Evolutionary conservation across 768 basidiomycete species (phyloP).

Genomic region (Dacryopinax primogenitus): DNA sequence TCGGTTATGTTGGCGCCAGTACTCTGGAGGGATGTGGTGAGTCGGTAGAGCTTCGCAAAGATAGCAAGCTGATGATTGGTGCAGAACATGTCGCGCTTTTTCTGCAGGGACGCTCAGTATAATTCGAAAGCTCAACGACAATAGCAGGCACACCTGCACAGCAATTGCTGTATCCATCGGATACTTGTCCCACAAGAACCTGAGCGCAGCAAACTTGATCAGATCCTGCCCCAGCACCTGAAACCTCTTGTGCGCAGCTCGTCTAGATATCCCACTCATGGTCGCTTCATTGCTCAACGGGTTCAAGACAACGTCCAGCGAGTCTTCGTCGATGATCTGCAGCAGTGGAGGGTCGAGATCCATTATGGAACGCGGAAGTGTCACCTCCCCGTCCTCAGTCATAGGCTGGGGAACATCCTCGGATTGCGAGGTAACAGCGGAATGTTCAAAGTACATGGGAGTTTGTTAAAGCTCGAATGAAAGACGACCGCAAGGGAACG

Average conservation of each 20-base stretch:
- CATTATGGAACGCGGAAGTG: neutral
- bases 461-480: too few relatives aligned
- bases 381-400: neutral
- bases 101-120: neutral
- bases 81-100: neutral
- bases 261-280: neutral
- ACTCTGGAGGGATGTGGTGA: neutral
- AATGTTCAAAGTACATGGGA: neutral
- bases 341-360: neutral
- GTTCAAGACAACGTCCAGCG: neutral
- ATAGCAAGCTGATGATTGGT: neutral
- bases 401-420: neutral
- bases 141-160: neutral
- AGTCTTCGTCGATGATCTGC: neutral
- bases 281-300: neutral
- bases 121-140: too few relatives aligned
- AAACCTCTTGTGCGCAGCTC: neutral
- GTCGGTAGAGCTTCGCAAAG: neutral
- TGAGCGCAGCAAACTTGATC: neutral
- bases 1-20: neutral
- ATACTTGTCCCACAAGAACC: constrained; percentile 7
- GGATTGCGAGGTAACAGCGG: neutral
- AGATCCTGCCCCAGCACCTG: constrained; percentile 3
- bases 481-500: too few relatives aligned
- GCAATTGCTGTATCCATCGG: neutral